Evolutionary conservation across 768 basidiomycete genomes (phyloP).

Genomic region (Hypholoma fasciculare): DNA sequence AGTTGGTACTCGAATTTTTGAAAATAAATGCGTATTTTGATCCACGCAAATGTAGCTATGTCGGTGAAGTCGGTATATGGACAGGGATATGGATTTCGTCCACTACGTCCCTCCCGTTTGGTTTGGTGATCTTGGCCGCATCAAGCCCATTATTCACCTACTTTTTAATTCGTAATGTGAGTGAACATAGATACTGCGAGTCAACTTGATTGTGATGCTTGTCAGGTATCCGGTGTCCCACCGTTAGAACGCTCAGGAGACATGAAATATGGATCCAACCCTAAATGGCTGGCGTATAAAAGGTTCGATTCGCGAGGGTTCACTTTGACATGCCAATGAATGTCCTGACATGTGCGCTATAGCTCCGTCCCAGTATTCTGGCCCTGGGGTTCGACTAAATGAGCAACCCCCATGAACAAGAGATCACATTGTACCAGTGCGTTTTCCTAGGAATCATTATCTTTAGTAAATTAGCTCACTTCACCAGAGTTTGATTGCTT

Average conservation of each 20-base stretch:
- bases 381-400: slow-evolving; percentile 39
- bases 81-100: slow-evolving; percentile 64
- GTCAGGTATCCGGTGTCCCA: slow-evolving; percentile 67
- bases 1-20: slow-evolving; percentile 39
- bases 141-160: slow-evolving; percentile 67
- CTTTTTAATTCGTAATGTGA: slow-evolving; percentile 53
- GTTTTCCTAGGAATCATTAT: not conserved
- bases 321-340: not conserved
- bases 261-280: slow-evolving; percentile 54
- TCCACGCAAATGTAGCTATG: slow-evolving; percentile 45
- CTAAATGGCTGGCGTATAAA: slow-evolving; percentile 60
- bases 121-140: slow-evolving; percentile 45
- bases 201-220: not conserved
- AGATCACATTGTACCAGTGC: not conserved
- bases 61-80: slow-evolving; percentile 73
- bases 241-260: slow-evolving; percentile 60
- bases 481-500: too few relatives aligned
- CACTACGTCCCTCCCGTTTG: slow-evolving; percentile 45
- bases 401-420: not conserved
- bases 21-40: not conserved
- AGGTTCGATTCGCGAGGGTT: slow-evolving; percentile 31
- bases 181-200: slow-evolving; percentile 13
- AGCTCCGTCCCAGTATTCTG: slow-evolving; percentile 47
- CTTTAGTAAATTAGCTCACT: too few relatives aligned
- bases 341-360: not conserved